Conservation (phyloP, 2,329 filamentous ascomycete species). For the Phialophora verrucosa region DNA sequence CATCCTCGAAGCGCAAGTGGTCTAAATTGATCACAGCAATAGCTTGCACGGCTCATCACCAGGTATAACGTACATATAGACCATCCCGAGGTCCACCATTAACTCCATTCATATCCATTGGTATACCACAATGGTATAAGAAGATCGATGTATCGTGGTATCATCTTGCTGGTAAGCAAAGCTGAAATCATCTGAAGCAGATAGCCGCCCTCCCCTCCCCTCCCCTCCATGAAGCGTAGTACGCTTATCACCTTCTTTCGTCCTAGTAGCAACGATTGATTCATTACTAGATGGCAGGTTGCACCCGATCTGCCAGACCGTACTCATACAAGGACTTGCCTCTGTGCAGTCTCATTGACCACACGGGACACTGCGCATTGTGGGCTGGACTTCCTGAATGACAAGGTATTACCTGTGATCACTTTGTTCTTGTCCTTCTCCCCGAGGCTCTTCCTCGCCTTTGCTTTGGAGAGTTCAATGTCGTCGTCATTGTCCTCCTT, state of each 20-base stretch:
- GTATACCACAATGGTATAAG: neutral
- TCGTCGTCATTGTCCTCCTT: conserved; percentile 15
- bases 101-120: neutral
- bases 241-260: neutral
- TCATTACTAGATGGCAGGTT: conserved; percentile 1
- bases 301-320: neutral
- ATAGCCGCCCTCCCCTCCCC: neutral
- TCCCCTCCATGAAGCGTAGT: neutral
- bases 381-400: conserved; percentile 28
- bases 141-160: conserved; percentile 34
- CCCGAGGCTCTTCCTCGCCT: conserved; percentile 8
- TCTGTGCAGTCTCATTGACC: conserved; percentile 31
- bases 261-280: neutral
- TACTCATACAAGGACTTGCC: conserved; percentile 32
- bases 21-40: neutral
- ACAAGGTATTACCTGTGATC: conserved; percentile 14
- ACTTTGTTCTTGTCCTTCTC: conserved; percentile 26
- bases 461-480: conserved; percentile 29
- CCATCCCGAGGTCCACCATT: neutral
- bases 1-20: neutral
- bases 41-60: neutral
- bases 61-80: neutral
- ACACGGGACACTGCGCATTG: conserved; percentile 31
- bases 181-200: conserved; percentile 2
- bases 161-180: conserved; percentile 21